Conservation (phyloP, 83 land plant genomes). For the Thuja plicata region DNA sequence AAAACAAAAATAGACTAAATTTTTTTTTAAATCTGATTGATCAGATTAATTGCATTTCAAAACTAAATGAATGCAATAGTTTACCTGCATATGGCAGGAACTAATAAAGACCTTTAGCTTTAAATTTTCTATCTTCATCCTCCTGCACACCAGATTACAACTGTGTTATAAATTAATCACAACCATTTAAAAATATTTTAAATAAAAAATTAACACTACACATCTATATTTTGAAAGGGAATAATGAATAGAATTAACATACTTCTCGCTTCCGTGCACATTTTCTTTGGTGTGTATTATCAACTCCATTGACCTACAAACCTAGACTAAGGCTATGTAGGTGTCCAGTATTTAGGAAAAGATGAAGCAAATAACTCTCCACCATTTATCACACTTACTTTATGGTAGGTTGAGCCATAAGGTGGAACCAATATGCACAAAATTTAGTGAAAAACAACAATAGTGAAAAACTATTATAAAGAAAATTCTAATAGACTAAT, state of each 20-base stretch:
- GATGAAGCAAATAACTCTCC: neutral
- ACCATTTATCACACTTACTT: conserved; percentile 18
- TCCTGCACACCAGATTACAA: conserved; percentile 9
- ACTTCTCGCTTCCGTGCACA: conserved; percentile 72
- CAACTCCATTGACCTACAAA: conserved; percentile 71
- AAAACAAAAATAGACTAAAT: too few species aligned
- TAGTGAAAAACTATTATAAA: neutral
- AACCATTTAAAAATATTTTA: neutral
- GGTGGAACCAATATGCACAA: neutral
- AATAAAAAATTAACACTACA: neutral
- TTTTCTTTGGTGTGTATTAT: conserved; percentile 82
- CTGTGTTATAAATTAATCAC: neutral
- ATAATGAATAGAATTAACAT: conserved; percentile 24
- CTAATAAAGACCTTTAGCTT: conserved; percentile 41
- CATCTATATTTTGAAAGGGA: neutral
- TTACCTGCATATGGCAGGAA: too few species aligned
- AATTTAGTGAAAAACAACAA: neutral
- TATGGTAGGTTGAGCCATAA: conserved; percentile 18
- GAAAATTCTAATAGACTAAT: neutral
- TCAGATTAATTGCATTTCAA: too few species aligned
- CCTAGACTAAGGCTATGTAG: neutral
- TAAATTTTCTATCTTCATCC: conserved; percentile 34
- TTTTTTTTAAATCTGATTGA: too few species aligned
- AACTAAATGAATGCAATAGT: too few species aligned
- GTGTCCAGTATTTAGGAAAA: neutral